Evolutionary conservation across 495 filamentous ascomycete species (phyloP), one percentile per base, ranked within the genome.

Genomic region (Polyplosphaeria fusca): DNA sequence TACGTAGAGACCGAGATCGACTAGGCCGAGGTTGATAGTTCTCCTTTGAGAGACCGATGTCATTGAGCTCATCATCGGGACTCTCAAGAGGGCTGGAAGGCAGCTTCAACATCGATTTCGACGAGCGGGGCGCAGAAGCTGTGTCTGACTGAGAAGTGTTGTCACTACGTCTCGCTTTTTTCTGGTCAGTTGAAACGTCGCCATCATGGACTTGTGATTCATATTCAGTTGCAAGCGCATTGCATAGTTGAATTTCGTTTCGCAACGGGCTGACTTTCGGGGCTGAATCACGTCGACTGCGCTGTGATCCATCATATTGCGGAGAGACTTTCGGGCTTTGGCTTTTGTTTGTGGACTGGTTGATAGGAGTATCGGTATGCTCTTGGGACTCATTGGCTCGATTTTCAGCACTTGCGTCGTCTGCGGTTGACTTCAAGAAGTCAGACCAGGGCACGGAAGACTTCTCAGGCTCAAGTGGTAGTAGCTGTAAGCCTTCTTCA

Each of bases 21-120:
- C 66, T 70, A 13, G 67, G 70, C n/a, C 69, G 54, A 23, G 71
- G 68, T 50, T 68, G 58, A 52, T 70, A 73, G 14, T 52, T 41
- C 44, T 73, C 69, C 52, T 60, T 65, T 22, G 64, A 66, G 16
- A 69, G 42, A 16, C 61, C 68, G 45, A 68, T 59, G 3, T 50
- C 59, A 1, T 30, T 16, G 16, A 66, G 56, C 22, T 71, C 66
- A 40, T 62, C 64, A 37, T 63, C 55, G 22, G 67, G 52, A 5
- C 57, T 23, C 11, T 18, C 28, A n/a, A 47, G 3, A 14, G 45
- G 28, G 22, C 30, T 48, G 9, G 44, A 41, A 2, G 48, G 40
- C 2, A 27, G 46, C 20, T 58, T 58, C 2, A 12, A 7, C 14
- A 48, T 58, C 7, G 13, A 12, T 25, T 1, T 11, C 20, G 18